Evolutionary conservation across 1,139 yeast species (phyloP).

Genomic region (Arxiozyma bovina): DNA sequence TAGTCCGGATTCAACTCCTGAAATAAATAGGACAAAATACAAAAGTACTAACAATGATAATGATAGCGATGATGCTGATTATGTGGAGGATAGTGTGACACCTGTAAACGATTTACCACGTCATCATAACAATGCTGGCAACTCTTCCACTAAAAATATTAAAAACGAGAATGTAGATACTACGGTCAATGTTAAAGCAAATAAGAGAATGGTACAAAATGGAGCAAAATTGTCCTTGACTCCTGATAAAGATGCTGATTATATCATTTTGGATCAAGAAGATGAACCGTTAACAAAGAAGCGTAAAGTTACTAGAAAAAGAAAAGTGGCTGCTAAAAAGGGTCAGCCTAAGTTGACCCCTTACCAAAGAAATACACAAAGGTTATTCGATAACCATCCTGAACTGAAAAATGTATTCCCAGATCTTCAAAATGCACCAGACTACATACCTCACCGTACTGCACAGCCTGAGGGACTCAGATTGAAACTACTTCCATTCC

Average conservation of each 20-base stretch:
- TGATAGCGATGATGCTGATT: conserved; percentile 19
- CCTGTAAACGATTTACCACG: conserved; percentile 12
- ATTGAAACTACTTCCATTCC: conserved; percentile 74
- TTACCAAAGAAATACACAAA: conserved; percentile 56
- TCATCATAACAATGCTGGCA: conserved; percentile 6
- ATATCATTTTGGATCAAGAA: conserved; percentile 6
- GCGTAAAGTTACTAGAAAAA: conserved; percentile 17
- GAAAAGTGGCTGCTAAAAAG: conserved; percentile 20
- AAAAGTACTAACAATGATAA: conserved; percentile 10
- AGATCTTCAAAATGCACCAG: conserved; percentile 44
- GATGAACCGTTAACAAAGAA: conserved; percentile 23
- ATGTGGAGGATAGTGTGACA: conserved; percentile 2
- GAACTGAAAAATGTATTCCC: conserved; percentile 65
- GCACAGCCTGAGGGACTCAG: conserved; percentile 75
- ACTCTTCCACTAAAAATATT: background rate
- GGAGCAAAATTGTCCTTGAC: background rate
- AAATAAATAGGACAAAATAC: background rate
- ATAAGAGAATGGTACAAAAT: background rate
- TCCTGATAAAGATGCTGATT: background rate
- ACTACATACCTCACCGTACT: conserved; percentile 49
- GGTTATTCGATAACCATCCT: conserved; percentile 68
- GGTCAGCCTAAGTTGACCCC: conserved; percentile 56
- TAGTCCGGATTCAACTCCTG: background rate
- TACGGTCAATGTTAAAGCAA: background rate
- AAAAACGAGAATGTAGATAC: background rate